A percentile compares a stretch with the other conserved stretches of the same genome.
phyloP scores from a whole-genome alignment of 768 basidiomycete species.

The Lyophyllum semitale region DNA sequence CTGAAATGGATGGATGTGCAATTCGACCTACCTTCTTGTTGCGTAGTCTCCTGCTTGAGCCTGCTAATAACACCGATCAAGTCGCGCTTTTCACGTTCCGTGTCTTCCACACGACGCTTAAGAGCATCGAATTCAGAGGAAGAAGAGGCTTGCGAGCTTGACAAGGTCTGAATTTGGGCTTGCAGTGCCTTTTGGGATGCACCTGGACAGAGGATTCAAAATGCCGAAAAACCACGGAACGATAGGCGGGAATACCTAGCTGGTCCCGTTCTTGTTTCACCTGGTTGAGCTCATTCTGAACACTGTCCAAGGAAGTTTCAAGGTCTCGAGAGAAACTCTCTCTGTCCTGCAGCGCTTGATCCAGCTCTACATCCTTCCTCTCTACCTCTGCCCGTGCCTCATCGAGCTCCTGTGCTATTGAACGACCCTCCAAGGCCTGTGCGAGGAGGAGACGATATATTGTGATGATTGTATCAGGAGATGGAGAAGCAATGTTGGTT shows the following conservation, averaged over 20 bases:
- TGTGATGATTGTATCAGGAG: constrained; percentile 58
- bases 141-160: constrained; percentile 61
- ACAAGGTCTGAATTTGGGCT: constrained; percentile 56
- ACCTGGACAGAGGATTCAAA: constrained; percentile 34
- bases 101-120: constrained; percentile 66
- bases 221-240: constrained; percentile 9
- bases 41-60: constrained; percentile 71
- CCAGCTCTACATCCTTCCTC: constrained; percentile 79
- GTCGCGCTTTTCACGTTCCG: constrained; percentile 89
- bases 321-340: constrained; percentile 62
- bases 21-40: constrained; percentile 68
- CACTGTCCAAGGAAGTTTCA: constrained; percentile 50
- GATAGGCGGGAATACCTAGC: constrained; percentile 47
- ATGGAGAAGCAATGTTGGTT: constrained; percentile 53
- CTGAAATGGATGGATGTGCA: not conserved
- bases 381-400: constrained; percentile 67
- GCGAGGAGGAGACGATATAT: constrained; percentile 65
- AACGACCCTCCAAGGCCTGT: constrained; percentile 58
- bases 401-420: constrained; percentile 64
- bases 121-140: constrained; percentile 61
- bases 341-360: constrained; percentile 80
- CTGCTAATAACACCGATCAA: constrained; percentile 82
- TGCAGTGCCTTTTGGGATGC: constrained; percentile 49
- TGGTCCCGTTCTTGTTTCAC: constrained; percentile 66
- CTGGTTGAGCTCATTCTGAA: constrained; percentile 56